These are phyloP conservation scores for Colletotrichum sp. DNA, from an alignment of 2,329 filamentous ascomycete species.

Conservation along the genomic window DNA sequence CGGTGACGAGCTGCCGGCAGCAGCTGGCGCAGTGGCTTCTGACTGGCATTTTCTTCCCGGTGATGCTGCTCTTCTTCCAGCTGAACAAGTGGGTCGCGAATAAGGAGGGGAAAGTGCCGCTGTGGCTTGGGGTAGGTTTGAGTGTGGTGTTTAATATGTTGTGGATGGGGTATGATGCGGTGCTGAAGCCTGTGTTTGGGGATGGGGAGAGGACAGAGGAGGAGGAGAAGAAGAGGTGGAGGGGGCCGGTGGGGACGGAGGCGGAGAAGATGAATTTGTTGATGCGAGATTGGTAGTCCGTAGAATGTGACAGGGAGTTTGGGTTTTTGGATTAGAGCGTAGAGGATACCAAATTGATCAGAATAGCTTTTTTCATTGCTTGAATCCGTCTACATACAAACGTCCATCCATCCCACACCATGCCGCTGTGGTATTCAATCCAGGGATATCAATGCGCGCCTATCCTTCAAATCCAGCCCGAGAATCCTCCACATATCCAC, in stretches of 20 bases:
- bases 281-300: not conserved
- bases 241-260: no score
- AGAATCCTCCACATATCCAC: not conserved
- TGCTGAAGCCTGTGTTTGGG: constrained; percentile 71
- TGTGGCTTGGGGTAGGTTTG: constrained; percentile 69
- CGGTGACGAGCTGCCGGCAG: constrained; percentile 71
- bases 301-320: not conserved
- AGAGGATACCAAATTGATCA: not conserved
- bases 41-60: constrained; percentile 40
- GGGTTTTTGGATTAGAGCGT: not conserved
- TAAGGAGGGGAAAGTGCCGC: constrained; percentile 70
- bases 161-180: constrained; percentile 51
- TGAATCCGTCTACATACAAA: not conserved
- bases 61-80: not conserved
- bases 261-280: constrained; percentile 8
- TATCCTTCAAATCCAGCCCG: not conserved
- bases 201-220: constrained; percentile 77
- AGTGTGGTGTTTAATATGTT: constrained; percentile 48
- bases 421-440: constrained; percentile 11
- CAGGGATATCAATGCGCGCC: constrained; percentile 16
- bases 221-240: constrained; percentile 16
- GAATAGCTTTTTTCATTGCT: not conserved
- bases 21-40: constrained; percentile 71
- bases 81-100: constrained; percentile 60
- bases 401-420: constrained; percentile 9